Conservation (phyloP, 345 rosid species). For the Hypericum perforatum region DNA sequence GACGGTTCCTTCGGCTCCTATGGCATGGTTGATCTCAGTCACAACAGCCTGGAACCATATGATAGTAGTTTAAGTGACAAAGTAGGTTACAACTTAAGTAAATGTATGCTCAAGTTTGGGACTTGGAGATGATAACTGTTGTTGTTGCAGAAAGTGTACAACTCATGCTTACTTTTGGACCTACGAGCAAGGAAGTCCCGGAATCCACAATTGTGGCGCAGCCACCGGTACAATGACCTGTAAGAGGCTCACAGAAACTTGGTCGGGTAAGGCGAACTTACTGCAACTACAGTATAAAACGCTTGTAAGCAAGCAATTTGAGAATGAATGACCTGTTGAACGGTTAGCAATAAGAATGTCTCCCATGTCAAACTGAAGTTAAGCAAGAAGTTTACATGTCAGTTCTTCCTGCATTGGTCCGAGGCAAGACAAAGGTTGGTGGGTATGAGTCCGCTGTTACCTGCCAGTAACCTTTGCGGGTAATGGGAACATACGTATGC, state of each 20-base stretch:
- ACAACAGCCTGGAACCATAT: constrained; percentile 39
- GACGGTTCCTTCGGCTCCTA: constrained; percentile 62
- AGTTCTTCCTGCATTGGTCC: background rate
- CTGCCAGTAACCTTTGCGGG: constrained; percentile 78
- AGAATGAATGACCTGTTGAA: constrained; percentile 45
- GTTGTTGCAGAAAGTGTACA: background rate
- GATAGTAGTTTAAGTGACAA: background rate
- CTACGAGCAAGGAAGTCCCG: constrained; percentile 72
- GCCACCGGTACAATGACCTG: constrained; percentile 48
- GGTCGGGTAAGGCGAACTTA: background rate
- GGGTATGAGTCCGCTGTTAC: constrained; percentile 28
- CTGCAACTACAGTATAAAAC: background rate
- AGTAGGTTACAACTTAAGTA: background rate
- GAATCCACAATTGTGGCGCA: constrained; percentile 76
- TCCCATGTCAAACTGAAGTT: constrained; percentile 57
- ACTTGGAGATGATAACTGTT: background rate
- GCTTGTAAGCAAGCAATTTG: background rate
- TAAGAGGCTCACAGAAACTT: background rate
- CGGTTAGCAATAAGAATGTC: constrained; percentile 43
- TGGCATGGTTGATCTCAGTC: constrained; percentile 66
- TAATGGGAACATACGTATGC: constrained; percentile 64
- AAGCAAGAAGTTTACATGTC: constrained; percentile 1
- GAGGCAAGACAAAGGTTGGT: background rate
- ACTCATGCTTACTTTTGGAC: constrained; percentile 48
- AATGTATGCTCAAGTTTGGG: background rate